Evolutionary conservation across 306 rosid species (phyloP).

Genomic region (Castanea mollissima): DNA sequence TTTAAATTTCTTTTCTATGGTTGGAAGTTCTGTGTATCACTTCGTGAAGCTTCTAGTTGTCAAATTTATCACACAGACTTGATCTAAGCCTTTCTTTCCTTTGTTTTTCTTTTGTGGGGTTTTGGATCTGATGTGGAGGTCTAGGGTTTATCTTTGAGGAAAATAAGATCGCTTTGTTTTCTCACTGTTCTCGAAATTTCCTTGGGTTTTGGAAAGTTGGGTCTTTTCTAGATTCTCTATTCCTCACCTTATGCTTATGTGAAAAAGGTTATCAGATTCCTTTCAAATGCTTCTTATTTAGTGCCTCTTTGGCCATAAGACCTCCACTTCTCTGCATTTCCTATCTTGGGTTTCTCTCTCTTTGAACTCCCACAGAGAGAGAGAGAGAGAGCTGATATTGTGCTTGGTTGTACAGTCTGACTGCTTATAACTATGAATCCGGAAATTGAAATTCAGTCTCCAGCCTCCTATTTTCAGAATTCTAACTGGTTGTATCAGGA

Average conservation of each 20-base stretch:
- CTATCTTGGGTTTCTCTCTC: conserved; percentile 40
- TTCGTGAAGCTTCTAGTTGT: not conserved
- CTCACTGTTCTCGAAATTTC: conserved; percentile 27
- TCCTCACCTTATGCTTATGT: conserved; percentile 36
- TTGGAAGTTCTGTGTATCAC: not conserved
- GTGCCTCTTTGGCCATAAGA: conserved; percentile 35
- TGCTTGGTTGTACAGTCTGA: conserved; percentile 2
- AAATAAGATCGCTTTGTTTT: conserved; percentile 27
- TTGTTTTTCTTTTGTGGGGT: conserved; percentile 4
- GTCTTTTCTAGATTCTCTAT: conserved; percentile 33
- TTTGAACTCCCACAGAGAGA: conserved; percentile 41
- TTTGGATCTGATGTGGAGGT: conserved; percentile 47
- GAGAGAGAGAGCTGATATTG: conserved; percentile 24
- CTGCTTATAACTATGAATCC: conserved; percentile 46
- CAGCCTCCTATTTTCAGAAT: conserved; percentile 56
- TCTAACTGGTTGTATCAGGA: conserved; percentile 84
- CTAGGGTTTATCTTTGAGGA: conserved; percentile 40
- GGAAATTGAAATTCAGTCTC: conserved; percentile 60
- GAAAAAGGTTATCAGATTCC: conserved; percentile 46
- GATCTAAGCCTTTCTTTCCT: conserved; percentile 26
- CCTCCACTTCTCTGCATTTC: conserved; percentile 44
- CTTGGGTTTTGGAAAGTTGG: conserved; percentile 41
- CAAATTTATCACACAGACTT: conserved; percentile 9
- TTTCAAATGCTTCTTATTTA: conserved; percentile 32
- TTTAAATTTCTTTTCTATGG: not conserved